Percentiles rank a stretch among this genome's conserved stretches.
Conservation (phyloP, 768 basidiomycete species). For the Suillus paluster region DNA sequence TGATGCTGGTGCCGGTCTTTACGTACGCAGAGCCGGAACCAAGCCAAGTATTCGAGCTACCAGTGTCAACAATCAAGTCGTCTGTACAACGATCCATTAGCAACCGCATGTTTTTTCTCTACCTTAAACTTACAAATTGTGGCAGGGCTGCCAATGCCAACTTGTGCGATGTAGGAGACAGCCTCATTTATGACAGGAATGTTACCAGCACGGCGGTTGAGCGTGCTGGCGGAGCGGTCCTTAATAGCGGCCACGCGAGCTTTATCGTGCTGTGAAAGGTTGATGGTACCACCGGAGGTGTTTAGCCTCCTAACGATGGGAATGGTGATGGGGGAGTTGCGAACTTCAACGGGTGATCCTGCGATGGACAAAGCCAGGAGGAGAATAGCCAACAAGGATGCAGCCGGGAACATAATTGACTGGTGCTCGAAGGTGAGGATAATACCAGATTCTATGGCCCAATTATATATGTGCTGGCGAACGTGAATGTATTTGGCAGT, state of each 20-base stretch:
- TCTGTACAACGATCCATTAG: constrained; percentile 39
- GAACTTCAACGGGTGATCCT: constrained; percentile 47
- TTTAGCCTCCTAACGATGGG: constrained; percentile 58
- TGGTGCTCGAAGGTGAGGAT: neutral
- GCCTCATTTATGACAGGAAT: constrained; percentile 46
- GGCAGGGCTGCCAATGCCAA: constrained; percentile 58
- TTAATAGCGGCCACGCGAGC: constrained; percentile 51
- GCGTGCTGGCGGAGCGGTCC: constrained; percentile 32
- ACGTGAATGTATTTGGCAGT: too few relatives aligned
- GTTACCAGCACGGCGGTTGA: constrained; percentile 23
- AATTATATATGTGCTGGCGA: neutral
- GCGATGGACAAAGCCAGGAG: constrained; percentile 50
- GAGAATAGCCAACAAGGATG: constrained; percentile 47
- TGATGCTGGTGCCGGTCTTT: constrained; percentile 52
- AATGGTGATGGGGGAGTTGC: constrained; percentile 46
- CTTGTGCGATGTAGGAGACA: constrained; percentile 38
- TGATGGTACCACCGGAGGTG: constrained; percentile 47
- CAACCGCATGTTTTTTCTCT: neutral
- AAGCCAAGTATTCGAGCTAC: constrained; percentile 76
- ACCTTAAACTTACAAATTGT: constrained; percentile 47
- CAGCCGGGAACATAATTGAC: constrained; percentile 41
- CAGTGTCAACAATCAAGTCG: constrained; percentile 59
- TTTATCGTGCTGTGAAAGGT: constrained; percentile 55
- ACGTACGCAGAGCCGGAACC: constrained; percentile 54
- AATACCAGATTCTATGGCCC: neutral